These are phyloP conservation scores for Irpex sp. DNA, from an alignment of 1,284 basidiomycete species.

Conservation along the genomic window DNA sequence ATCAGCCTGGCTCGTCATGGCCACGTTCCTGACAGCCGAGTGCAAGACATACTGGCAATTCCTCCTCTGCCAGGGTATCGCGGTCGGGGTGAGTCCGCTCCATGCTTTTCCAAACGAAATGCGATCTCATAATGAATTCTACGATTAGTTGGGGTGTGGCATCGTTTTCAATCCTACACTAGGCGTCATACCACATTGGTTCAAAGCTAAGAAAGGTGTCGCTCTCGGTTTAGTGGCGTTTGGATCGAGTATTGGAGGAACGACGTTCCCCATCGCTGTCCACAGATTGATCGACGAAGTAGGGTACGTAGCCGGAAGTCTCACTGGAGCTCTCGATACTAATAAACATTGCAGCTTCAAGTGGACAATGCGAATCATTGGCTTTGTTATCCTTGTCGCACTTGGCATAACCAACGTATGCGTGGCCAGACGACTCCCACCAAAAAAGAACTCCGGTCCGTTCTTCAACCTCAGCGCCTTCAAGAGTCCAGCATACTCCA, in stretches of 20 bases:
- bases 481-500: conserved; percentile 9
- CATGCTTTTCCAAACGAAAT: conserved; percentile 17
- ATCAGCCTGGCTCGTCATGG: conserved; percentile 32
- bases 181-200: conserved; percentile 43
- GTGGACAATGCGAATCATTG: conserved; percentile 57
- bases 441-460: conserved; percentile 10
- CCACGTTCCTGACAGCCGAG: conserved; percentile 44
- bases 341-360: conserved; percentile 35
- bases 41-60: conserved; percentile 49
- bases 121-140: neutral
- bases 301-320: conserved; percentile 21
- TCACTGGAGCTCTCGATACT: neutral
- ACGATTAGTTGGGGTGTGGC: conserved; percentile 25
- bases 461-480: conserved; percentile 16
- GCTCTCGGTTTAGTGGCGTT: conserved; percentile 37
- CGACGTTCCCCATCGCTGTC: conserved; percentile 35
- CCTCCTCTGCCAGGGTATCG: conserved; percentile 42
- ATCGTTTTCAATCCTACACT: conserved; percentile 41
- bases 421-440: conserved; percentile 14
- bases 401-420: conserved; percentile 40
- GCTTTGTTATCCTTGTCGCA: conserved; percentile 41
- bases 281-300: conserved; percentile 32
- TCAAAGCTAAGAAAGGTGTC: conserved; percentile 31
- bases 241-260: conserved; percentile 40
- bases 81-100: conserved; percentile 30